Conservation (phyloP, 73 alveolate species). For the Paraurostyla sp. region DNA sequence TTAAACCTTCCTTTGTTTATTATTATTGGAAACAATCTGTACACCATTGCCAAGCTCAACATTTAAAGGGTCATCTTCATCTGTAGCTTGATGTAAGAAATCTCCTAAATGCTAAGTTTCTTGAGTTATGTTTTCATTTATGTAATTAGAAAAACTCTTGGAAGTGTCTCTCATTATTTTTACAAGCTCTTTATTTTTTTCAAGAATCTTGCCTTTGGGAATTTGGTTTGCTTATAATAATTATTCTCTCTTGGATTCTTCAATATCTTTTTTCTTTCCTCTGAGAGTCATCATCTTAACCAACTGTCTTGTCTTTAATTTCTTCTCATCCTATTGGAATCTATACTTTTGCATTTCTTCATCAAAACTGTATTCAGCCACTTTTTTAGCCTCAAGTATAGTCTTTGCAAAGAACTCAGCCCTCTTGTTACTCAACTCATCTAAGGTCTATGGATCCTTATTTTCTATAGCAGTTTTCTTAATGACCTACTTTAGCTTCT, state of each 20-base stretch:
- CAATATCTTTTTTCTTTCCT: conserved; percentile 11
- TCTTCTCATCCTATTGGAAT: no score
- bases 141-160: background rate
- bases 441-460: background rate
- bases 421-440: conserved; percentile 12
- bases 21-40: background rate
- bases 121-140: background rate
- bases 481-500: background rate
- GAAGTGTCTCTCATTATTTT: background rate
- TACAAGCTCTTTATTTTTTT: background rate
- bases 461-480: background rate
- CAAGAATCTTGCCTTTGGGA: conserved; percentile 39
- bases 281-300: conserved; percentile 16
- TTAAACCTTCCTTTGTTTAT: background rate
- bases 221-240: background rate
- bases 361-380: conserved; percentile 22
- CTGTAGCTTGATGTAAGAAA: background rate
- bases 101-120: background rate
- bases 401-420: conserved; percentile 46
- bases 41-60: background rate
- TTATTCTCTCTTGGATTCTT: background rate
- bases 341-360: conserved; percentile 24
- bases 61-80: background rate
- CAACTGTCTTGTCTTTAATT: background rate
- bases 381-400: conserved; percentile 15